Percentiles rank a stretch among this genome's conserved stretches.
Evolutionary conservation across 2,329 filamentous ascomycete genomes (phyloP).

Genomic region (Cordyceps pruinosa): DNA sequence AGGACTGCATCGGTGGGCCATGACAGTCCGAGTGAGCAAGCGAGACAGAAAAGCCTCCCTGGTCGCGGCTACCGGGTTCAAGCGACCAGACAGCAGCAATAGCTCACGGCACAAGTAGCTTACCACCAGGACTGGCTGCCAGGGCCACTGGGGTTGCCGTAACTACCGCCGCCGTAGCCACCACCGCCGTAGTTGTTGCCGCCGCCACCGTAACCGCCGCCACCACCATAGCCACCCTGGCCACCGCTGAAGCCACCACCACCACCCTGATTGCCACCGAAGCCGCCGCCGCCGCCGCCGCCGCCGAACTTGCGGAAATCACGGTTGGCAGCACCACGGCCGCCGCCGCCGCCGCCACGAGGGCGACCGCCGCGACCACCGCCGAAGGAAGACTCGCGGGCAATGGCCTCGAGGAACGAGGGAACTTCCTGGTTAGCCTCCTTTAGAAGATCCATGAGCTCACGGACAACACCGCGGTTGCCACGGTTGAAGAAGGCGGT

Average conservation of each 20-base stretch:
- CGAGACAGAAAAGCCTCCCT: neutral
- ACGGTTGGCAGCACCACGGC: conserved; percentile 68
- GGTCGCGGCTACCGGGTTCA: neutral
- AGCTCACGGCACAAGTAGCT: conserved; percentile 19
- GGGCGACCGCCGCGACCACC: conserved; percentile 58
- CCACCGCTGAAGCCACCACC: conserved; percentile 24
- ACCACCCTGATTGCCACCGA: conserved; percentile 21
- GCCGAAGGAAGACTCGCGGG: conserved; percentile 83
- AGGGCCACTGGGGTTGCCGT: conserved; percentile 63
- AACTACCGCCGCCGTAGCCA: conserved; percentile 37
- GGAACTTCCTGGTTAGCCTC: conserved; percentile 98
- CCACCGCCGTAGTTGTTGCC: conserved; percentile 35
- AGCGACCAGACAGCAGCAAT: neutral
- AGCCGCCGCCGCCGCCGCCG: conserved; percentile 33
- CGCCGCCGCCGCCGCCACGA: conserved; percentile 52
- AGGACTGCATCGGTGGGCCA: conserved; percentile 14
- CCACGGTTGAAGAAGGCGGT: conserved; percentile 99
- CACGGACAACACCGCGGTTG: conserved; percentile 94
- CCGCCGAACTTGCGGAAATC: conserved; percentile 81
- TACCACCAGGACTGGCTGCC: conserved; percentile 65
- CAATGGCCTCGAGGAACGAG: conserved; percentile 90
- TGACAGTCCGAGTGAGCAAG: neutral
- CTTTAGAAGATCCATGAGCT: conserved; percentile 95
- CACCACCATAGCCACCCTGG: conserved; percentile 23
- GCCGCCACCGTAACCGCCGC: conserved; percentile 34